Evolutionary conservation across 1,139 yeast genomes (phyloP), one percentile per base, ranked within the genome.

Genomic region (Schizosaccharomyces versatilis): DNA sequence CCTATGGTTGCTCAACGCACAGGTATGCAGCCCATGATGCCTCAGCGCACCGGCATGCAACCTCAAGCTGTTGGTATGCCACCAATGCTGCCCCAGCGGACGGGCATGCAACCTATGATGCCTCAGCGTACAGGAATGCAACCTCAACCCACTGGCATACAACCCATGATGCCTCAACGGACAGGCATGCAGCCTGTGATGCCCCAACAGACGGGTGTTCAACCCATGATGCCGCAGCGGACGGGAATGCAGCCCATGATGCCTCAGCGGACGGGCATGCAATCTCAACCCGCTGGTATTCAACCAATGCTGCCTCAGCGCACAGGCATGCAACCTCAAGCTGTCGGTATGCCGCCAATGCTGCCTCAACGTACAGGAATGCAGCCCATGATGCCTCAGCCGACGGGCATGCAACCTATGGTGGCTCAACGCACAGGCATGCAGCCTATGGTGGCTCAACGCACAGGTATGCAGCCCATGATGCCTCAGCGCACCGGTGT

Each of bases 401-500:
- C 62, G 7, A 60, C 68, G 7, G 70, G 69, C 32, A 65, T 69
- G 19, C 74, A 69, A 59, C 67, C 72, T n/a, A 73, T 70, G 57
- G 59, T 62, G 44, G 68, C 74, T n/a, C 73, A 73, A 19, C 66
- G 2, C 71, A 71, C 9, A 53, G 49, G 49, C 12, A 65, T 69
- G 24, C 74, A 69, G 59, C 67, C 72, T n/a, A 73, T 70, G 57
- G 59, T 62, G 44, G 68, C 74, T n/a, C 73, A 73, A 17, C 66
- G 2, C 71, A 71, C 9, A 54, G 49, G 49, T 7, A 32, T 17
- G 8, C 19, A 17, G 14, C 49, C 36, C 1, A 61, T 61, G 14
- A 56, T 58, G 52, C 60, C 67, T 41, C 67, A 67, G 56, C 60
- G 56, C 10, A 62, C 68, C 1, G 49, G 49, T 15, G 66, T 6